Conservation (phyloP, 2,329 filamentous ascomycete genomes). For the Erysiphe pulchra region DNA sequence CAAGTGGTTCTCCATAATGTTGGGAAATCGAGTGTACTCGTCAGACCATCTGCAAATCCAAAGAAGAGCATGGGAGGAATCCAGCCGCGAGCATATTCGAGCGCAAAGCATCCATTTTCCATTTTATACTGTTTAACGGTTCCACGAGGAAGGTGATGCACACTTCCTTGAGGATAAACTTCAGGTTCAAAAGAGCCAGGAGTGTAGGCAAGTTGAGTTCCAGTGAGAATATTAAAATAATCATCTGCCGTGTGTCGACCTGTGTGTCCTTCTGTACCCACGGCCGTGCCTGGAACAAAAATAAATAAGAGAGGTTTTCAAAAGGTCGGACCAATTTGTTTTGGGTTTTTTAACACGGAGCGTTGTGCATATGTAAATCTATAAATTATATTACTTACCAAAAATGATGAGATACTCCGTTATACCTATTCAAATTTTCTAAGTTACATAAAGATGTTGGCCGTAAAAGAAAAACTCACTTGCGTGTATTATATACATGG, state of each 20-base stretch:
- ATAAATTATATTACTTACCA: slow-evolving; percentile 17
- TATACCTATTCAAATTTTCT: slow-evolving; percentile 23
- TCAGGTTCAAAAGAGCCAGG: slow-evolving; percentile 41
- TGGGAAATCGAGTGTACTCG: slow-evolving; percentile 60
- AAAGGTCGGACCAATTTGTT: too few relatives aligned
- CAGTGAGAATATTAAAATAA: slow-evolving; percentile 76
- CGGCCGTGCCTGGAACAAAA: slow-evolving; percentile 28
- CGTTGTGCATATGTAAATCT: not conserved
- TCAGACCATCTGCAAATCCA: slow-evolving; percentile 59
- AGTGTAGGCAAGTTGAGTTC: slow-evolving; percentile 51
- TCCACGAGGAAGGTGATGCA: slow-evolving; percentile 49
- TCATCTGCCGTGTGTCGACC: slow-evolving; percentile 81
- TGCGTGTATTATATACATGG: slow-evolving; percentile 73
- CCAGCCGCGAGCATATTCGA: slow-evolving; percentile 71
- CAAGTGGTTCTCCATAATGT: slow-evolving; percentile 58
- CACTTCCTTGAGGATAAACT: slow-evolving; percentile 39
- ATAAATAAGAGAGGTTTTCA: too few relatives aligned
- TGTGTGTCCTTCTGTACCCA: slow-evolving; percentile 70
- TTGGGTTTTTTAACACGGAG: not conserved
- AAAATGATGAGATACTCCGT: slow-evolving; percentile 85
- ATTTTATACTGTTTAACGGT: slow-evolving; percentile 64
- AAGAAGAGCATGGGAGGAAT: slow-evolving; percentile 86
- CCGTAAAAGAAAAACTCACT: slow-evolving; percentile 25
- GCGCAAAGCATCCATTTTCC: slow-evolving; percentile 49
- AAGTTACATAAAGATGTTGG: not conserved